phyloP scores from a whole-genome alignment of 306 rosid species.

The Castanospermum australe region DNA sequence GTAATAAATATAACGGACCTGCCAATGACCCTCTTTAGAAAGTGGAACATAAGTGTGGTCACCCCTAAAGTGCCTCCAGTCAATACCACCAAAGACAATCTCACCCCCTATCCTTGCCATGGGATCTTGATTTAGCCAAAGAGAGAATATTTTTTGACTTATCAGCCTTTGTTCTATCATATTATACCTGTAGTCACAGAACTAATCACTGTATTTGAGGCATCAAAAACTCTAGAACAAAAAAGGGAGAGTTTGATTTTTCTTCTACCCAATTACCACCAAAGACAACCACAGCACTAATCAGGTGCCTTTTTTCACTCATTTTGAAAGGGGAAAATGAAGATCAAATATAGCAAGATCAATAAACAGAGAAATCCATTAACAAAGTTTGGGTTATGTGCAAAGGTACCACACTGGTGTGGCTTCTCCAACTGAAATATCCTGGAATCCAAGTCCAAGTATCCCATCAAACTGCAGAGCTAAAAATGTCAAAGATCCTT shows the following conservation, averaged over 20 bases:
- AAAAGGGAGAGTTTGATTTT: background rate
- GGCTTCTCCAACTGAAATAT: conserved; percentile 38
- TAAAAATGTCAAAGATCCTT: conserved; percentile 39
- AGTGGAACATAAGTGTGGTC: conserved; percentile 49
- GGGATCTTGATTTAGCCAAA: conserved; percentile 8
- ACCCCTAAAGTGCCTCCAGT: conserved; percentile 51
- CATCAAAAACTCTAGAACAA: background rate
- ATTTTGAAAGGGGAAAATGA: background rate
- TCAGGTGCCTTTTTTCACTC: background rate
- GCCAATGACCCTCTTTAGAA: conserved; percentile 48
- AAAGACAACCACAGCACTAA: background rate
- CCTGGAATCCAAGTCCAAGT: conserved; percentile 58
- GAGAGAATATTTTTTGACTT: background rate
- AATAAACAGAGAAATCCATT: background rate
- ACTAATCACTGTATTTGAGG: background rate
- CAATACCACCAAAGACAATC: conserved; percentile 47
- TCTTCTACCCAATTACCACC: background rate
- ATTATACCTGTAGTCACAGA: conserved; percentile 20
- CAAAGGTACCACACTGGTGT: conserved; percentile 47
- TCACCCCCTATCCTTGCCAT: conserved; percentile 23
- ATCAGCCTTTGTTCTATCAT: background rate
- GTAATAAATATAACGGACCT: conserved; percentile 31
- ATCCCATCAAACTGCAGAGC: conserved; percentile 44
- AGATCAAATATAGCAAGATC: background rate
- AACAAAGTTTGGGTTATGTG: background rate